Base-by-base conservation (phyloP, 164 flowering plant genomes). In the Berberis thunbergii region DNA sequence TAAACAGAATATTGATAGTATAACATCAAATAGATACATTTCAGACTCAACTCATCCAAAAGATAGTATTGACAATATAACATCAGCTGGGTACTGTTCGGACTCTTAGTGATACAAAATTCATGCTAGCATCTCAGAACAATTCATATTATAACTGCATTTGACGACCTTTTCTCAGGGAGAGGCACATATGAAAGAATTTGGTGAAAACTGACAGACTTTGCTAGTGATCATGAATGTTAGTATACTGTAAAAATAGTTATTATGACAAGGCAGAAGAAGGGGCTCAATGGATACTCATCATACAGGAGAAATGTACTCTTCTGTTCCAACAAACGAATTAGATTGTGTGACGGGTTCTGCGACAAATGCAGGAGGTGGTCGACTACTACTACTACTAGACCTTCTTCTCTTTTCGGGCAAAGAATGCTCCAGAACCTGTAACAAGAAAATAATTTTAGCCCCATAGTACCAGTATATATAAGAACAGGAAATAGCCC, bases 241-340 rank as follows among this genome's bases (percentile, higher is more conserved):
- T 26, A 26, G 26, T 26, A 26, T 26, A 26, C 26, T 26, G 26
- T 26, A 11, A 3, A 13, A 8, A n/a, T 55, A 55, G 41, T 55
- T 38, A 7, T 13, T 26, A 13, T 4, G 6, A 55, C 13, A 13
- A 55, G 38, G 58, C 7, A 40, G 43, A 40, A 42, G 41, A 42
- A 41, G 39, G 50, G 54, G 4, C 13, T 43, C 39, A 45, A 48
- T 53, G 62, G 54, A 61, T 64, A 49, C 39, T 26, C 55, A 70
- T 59, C 85, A 64, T 86, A 94, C 98, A 69, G 98, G 98, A 75
- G 98, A 92, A 80, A 94, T 94, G 70, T 94, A 94, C 73, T 90
- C 98, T 81, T 94, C 98, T 13, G 98, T 94, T 60, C 98, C 98
- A 64, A 94, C 98, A 78, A 94, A 94, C 42, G 98, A 94, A 81